Conservation (phyloP, 306 rosid species). For the Trichosanthes cucumerina region DNA sequence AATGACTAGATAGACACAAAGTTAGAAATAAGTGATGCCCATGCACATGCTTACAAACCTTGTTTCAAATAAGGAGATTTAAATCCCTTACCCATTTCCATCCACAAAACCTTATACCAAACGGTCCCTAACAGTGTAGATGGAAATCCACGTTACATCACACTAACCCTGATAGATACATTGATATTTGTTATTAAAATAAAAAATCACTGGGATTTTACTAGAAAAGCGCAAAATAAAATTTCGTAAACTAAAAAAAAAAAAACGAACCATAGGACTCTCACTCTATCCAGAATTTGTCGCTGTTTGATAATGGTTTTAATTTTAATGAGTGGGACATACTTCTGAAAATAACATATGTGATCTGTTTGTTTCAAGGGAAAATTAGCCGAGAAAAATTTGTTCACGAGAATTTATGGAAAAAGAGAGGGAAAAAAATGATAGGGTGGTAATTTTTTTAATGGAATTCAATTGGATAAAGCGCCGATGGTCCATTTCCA, state of each 20-base stretch:
- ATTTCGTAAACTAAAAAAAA: neutral
- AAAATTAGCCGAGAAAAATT: neutral
- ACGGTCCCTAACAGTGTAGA: too few relatives aligned
- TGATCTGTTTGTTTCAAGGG: neutral
- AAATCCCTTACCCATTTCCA: too few relatives aligned
- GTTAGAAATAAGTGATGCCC: too few relatives aligned
- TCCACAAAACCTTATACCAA: too few relatives aligned
- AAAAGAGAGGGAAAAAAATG: neutral
- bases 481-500: neutral
- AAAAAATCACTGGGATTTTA: neutral
- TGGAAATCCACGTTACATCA: neutral
- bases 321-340: neutral
- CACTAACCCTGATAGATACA: neutral
- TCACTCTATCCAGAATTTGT: neutral
- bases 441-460: slow-evolving; percentile 3
- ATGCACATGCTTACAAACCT: too few relatives aligned
- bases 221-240: neutral
- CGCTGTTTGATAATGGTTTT: neutral
- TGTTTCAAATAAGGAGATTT: too few relatives aligned
- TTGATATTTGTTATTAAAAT: neutral
- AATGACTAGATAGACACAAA: too few relatives aligned
- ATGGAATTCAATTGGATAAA: neutral
- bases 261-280: neutral
- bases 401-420: neutral
- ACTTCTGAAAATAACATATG: neutral